Base-by-base conservation (phyloP, 192 early-diverging fungal species). In the Rhizophlyctis rosea region DNA sequence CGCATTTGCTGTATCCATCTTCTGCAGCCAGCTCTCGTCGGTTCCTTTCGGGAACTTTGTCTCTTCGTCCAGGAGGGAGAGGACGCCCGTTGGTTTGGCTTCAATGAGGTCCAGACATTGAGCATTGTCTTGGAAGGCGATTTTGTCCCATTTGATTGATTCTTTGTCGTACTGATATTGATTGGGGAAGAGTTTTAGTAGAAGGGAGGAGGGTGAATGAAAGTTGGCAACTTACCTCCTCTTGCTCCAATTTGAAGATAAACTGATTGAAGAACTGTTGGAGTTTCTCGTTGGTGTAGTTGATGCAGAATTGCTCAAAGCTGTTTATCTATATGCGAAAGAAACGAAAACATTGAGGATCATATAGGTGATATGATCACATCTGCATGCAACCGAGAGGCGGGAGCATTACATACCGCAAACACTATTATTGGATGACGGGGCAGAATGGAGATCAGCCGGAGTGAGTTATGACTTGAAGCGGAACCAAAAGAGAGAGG, bases 271-370 rank as follows among this genome's bases (percentile, higher is more conserved):
- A 78, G 53, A 78, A 78, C 52, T 78, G 76, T 27, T 78, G 77
- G 21, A 82, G 70, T 54, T 78, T 82, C 55, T 78, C 76, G 50
- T 78, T 78, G 7, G 76, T 78, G 50, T 71, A 78, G 36, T 78
- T 78, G 34, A 78, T 78, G 64, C 76, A 78, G 54, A 78, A 72
- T 78, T 82, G 81, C 49, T 82, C 81, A 64, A 82, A 82, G 72
- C 79, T 82, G 56, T 82, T 82, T 32, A 73, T 31, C 71, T 81
- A n/a, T n/a, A n/a, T n/a, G n/a, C n/a, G n/a, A n/a, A n/a, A n/a
- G n/a, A n/a, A n/a, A n/a, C n/a, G n/a, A n/a, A n/a, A n/a, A n/a
- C n/a, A n/a, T n/a, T n/a, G n/a, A n/a, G n/a, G n/a, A n/a, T n/a
- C n/a, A n/a, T n/a, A n/a, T n/a, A n/a, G n/a, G n/a, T n/a, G n/a